These are phyloP conservation scores for Euphorbia peplus DNA, from an alignment of 345 rosid species.

Conservation along the genomic window DNA sequence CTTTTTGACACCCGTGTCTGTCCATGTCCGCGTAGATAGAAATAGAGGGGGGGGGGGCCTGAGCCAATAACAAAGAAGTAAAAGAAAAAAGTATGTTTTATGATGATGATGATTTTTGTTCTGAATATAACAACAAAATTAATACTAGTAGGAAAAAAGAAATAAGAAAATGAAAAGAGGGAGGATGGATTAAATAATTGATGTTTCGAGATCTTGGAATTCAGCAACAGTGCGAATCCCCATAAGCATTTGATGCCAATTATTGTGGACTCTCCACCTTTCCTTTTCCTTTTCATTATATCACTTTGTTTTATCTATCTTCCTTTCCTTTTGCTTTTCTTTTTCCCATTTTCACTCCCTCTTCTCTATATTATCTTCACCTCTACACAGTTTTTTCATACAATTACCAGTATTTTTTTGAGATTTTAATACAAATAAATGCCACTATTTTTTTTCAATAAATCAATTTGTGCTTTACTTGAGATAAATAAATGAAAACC, in stretches of 20 bases:
- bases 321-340: neutral
- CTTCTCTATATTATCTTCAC: neutral
- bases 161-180: neutral
- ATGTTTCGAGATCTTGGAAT: slow-evolving; percentile 55
- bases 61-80: neutral
- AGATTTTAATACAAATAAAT: no score
- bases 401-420: neutral
- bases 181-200: slow-evolving; percentile 15
- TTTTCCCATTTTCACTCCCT: neutral
- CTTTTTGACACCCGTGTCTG: neutral
- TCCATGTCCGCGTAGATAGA: neutral
- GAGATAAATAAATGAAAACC: no score
- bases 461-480: no score
- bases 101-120: no score
- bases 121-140: neutral
- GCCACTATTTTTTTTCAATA: no score
- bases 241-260: slow-evolving; percentile 73
- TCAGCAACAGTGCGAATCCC: slow-evolving; percentile 74
- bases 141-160: neutral
- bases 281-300: neutral
- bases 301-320: neutral
- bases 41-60: neutral
- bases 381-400: neutral
- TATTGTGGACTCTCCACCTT: slow-evolving; percentile 47
- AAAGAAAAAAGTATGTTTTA: no score